Base-by-base conservation (phyloP, 257 asterid genomes). In the Fraxinus quadrangulata region DNA sequence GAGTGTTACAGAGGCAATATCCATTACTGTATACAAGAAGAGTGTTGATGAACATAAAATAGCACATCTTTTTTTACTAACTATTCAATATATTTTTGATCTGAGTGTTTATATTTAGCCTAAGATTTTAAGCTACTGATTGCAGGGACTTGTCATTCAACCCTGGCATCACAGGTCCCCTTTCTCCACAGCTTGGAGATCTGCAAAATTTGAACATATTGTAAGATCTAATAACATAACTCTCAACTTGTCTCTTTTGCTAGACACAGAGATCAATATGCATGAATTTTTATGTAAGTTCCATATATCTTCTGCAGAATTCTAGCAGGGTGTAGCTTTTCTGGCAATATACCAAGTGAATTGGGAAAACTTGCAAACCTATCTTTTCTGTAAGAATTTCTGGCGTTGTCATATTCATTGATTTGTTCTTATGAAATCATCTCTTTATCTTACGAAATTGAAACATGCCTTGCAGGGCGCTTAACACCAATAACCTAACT, bases 121-220 rank as follows among this genome's bases (percentile, higher is more conserved):
- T 80, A 9, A 59, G 4, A 73, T 71, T 66, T 74, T 66, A 31
- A 65, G 74, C 24, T 61, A 33, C 73, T 51, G 26, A 54, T 66
- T 87, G 82, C 92, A 95, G 99, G 83, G 99, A 95, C 84, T 83
- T 95, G 34, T 93, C 99, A 1, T 95, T 91, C 89, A 95, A 95
- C 72, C 96, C 86, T 42, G 98, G 93, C 69, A 89, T 95, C 75
- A 90, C 83, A 3, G 99, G 99, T 56, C 78, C 98, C 9, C 78
- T 93, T 47, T 91, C 99, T 78, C 94, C 96, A 2, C 88, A 91
- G 80, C 83, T 95, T 3, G 99, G 97, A 76, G 97, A 93, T 86
- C 87, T 95, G 78, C 83, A 78, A 69, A 93, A 91, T 69, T 78
- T 95, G 36, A 89, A 89, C 82, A 90, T 89, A 84, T 70, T 95